phyloP scores from a whole-genome alignment of 352 stramenopile species.

The Globisporangium middletonii region DNA sequence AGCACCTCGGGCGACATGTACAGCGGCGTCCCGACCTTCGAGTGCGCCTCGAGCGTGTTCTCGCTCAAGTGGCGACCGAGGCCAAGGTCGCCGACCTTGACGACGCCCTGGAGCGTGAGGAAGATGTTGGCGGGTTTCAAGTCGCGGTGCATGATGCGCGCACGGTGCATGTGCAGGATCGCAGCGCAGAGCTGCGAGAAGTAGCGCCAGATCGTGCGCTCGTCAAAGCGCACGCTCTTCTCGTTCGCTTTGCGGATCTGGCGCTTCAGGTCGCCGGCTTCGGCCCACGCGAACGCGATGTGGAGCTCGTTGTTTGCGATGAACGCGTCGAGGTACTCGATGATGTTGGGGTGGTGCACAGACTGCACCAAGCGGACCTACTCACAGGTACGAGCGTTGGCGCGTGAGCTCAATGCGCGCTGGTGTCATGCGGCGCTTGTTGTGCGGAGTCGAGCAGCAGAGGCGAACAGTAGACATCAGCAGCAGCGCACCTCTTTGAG shows the following conservation, averaged over 20 bases:
- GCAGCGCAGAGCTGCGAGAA: conserved; percentile 87
- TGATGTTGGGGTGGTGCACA: conserved; percentile 87
- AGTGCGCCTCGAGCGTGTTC: conserved; percentile 78
- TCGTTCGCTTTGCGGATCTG: conserved; percentile 90
- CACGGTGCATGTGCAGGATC: conserved; percentile 82
- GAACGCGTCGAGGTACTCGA: conserved; percentile 91
- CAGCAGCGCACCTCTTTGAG: conserved; percentile 58
- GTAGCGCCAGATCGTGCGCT: conserved; percentile 92
- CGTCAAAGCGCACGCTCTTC: conserved; percentile 78
- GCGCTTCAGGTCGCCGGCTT: conserved; percentile 90
- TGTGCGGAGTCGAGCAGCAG: neutral
- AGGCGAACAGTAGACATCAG: conserved; percentile 3
- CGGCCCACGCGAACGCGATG: conserved; percentile 93
- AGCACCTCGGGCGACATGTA: conserved; percentile 96
- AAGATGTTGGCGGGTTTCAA: conserved; percentile 95
- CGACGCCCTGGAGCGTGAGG: conserved; percentile 81
- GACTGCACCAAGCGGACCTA: conserved; percentile 85
- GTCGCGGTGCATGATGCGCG: conserved; percentile 93
- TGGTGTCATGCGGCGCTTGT: too few species aligned
- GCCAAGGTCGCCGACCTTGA: conserved; percentile 88
- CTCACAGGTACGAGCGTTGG: too few species aligned
- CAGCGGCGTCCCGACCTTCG: conserved; percentile 91
- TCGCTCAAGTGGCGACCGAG: conserved; percentile 75
- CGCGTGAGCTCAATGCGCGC: too few species aligned
- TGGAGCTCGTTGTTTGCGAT: conserved; percentile 87